Evolutionary conservation across 306 rosid species (phyloP).

Genomic region (Lagenaria siceraria): DNA sequence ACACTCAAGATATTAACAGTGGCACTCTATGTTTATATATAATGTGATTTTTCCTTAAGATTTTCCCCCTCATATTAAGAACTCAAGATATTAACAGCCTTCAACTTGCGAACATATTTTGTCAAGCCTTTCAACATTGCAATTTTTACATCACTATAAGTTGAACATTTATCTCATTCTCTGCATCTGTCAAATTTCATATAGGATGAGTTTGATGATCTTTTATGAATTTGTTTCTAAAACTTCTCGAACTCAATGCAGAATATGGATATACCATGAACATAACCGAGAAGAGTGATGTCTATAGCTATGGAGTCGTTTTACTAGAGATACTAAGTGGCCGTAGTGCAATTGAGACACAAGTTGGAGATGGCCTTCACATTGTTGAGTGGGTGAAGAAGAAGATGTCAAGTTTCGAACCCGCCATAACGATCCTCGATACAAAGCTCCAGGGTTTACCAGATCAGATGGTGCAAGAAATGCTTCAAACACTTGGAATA

Average conservation of each 20-base stretch:
- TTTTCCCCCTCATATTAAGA: no score
- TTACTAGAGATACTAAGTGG: constrained; percentile 85
- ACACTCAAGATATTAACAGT: neutral
- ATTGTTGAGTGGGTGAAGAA: constrained; percentile 98
- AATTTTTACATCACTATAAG: neutral
- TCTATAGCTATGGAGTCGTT: constrained; percentile 91
- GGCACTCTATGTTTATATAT: neutral
- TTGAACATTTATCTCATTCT: neutral
- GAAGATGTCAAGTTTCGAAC: constrained; percentile 96
- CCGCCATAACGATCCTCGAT: constrained; percentile 72
- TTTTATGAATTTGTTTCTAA: constrained; percentile 8
- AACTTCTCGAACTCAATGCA: constrained; percentile 21
- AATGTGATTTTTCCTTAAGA: neutral
- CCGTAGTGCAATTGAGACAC: constrained; percentile 68
- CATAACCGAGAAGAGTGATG: constrained; percentile 98
- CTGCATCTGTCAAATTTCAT: neutral
- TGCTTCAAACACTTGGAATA: constrained; percentile 96
- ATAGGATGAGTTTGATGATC: neutral
- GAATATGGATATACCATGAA: constrained; percentile 97
- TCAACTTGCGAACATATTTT: neutral
- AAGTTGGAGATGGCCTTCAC: constrained; percentile 73
- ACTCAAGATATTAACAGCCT: no score
- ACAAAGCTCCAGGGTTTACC: constrained; percentile 79
- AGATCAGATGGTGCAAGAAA: constrained; percentile 95
- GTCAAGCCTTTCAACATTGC: neutral